Evolutionary conservation across 2,329 filamentous ascomycete species (phyloP).

Genomic region (Tolypocladium ovalisporum): DNA sequence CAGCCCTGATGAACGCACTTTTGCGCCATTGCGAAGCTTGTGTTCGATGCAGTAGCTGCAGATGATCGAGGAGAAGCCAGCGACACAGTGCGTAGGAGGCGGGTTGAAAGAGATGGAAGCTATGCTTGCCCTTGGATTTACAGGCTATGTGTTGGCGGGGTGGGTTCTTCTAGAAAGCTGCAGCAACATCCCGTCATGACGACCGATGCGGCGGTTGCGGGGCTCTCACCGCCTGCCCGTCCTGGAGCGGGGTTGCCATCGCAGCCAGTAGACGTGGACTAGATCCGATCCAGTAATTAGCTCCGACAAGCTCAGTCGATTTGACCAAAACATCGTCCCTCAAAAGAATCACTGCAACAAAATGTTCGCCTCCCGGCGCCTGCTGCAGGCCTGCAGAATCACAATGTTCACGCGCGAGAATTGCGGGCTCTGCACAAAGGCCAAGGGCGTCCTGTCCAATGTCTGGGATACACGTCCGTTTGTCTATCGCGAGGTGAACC

Average conservation of each 20-base stretch:
- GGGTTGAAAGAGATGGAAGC: background rate
- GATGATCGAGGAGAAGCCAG: background rate
- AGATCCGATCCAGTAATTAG: background rate
- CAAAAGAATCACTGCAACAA: background rate
- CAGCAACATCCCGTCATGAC: conserved; percentile 10
- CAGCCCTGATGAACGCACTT: conserved; percentile 98
- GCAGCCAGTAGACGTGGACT: background rate
- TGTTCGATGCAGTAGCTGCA: background rate
- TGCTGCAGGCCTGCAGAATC: conserved; percentile 50
- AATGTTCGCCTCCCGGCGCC: conserved; percentile 41
- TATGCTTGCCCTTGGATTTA: background rate
- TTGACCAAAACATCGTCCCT: background rate
- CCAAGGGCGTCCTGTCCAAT: conserved; percentile 55
- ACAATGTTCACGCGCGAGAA: conserved; percentile 65
- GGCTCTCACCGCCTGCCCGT: conserved; percentile 23
- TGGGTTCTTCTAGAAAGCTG: conserved; percentile 30
- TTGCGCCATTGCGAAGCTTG: conserved; percentile 44
- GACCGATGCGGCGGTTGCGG: conserved; percentile 8
- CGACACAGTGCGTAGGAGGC: background rate
- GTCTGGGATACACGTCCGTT: conserved; percentile 60
- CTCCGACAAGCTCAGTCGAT: background rate
- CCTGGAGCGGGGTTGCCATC: conserved; percentile 16
- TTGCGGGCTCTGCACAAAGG: conserved; percentile 60
- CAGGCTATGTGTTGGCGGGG: conserved; percentile 11
- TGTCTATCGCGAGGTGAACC: conserved; percentile 58